Evolutionary conservation across 257 asterid species (phyloP), one percentile per base, ranked within the genome.

Genomic region (Nicotiana sylvestris): DNA sequence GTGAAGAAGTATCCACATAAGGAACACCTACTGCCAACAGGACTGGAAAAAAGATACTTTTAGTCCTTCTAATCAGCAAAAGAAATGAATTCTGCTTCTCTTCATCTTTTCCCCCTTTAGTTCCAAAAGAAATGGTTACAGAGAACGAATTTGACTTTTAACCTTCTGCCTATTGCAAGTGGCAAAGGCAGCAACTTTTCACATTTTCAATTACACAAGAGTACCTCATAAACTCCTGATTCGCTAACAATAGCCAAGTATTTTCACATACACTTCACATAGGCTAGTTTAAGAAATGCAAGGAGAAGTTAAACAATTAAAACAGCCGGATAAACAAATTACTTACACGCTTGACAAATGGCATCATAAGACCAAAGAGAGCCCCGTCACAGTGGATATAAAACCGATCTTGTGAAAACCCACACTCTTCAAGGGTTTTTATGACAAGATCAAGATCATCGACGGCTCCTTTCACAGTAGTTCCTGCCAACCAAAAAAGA

Each of bases 401-500:
- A 91, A 96, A 96, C 85, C 93, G 91, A 85, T 93, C 94, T 32
- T 90, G 93, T 32, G 97, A 85, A 85, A 81, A 94, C 81, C 98
- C 98, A 82, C 90, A 87, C 80, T 94, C 98, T 87, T 94, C 97
- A 81, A 96, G 98, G 84, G 95, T 92, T 86, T 89, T 85, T 87
- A 96, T 94, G 76, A 96, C 97, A 82, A 94, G 98, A 90, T 94
- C 99, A 60, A 96, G 98, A 90, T 96, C 98, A 62, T 96, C 99
- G 74, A 96, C 99, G 78, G 99, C 99, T n/a, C 99, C 98, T 86
- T 96, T 94, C 57, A 96, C 99, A 68, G 98, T 96, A 37, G 99
- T 96, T 89, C 99, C 99, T 96, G 91, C 87, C 85, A 83, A 83
- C 81, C 30, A 86, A 67, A 76, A 77, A 21, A 43, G 39, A 62